phyloP scores from a whole-genome alignment of 2,329 filamentous ascomycete species.

The Aspergillus tanneri region DNA sequence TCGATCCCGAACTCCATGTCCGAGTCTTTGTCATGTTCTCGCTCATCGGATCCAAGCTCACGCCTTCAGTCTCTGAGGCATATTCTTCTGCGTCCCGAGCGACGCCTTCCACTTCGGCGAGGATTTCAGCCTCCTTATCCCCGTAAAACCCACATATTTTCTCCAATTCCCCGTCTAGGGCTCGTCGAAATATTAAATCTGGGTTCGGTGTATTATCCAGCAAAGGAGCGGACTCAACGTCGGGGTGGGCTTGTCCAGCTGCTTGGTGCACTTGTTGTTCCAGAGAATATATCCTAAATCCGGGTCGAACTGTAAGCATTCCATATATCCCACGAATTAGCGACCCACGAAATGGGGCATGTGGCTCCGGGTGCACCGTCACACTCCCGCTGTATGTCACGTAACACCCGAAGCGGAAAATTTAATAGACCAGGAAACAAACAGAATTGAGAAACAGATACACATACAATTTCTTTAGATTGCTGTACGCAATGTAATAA shows the following conservation, averaged over 20 bases:
- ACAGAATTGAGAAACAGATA: background rate
- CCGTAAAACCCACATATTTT: conserved; percentile 92
- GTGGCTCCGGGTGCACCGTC: conserved; percentile 4
- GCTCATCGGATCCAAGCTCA: conserved; percentile 45
- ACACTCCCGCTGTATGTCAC: conserved; percentile 1
- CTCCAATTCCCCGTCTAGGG: conserved; percentile 84
- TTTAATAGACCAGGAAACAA: conserved; percentile 1
- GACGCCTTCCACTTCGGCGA: conserved; percentile 75
- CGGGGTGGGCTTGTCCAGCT: conserved; percentile 53
- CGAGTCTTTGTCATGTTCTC: conserved; percentile 45
- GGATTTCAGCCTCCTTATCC: conserved; percentile 83
- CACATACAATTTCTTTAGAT: conserved; percentile 92
- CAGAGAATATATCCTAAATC: conserved; percentile 80
- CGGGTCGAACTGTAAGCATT: background rate
- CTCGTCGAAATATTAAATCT: conserved; percentile 75
- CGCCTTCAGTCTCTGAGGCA: conserved; percentile 56
- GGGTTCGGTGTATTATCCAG: conserved; percentile 67
- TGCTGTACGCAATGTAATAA: conserved; percentile 97
- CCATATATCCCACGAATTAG: background rate
- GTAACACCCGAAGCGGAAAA: conserved; percentile 2
- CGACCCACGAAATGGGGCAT: conserved; percentile 4
- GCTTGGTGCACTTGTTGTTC: conserved; percentile 76
- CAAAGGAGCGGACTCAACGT: conserved; percentile 82
- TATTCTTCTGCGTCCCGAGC: conserved; percentile 70
- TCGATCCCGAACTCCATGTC: conserved; percentile 43